Percentiles rank a stretch among this genome's conserved stretches.
Conservation (phyloP, 345 rosid species). For the Turritis glabra region DNA sequence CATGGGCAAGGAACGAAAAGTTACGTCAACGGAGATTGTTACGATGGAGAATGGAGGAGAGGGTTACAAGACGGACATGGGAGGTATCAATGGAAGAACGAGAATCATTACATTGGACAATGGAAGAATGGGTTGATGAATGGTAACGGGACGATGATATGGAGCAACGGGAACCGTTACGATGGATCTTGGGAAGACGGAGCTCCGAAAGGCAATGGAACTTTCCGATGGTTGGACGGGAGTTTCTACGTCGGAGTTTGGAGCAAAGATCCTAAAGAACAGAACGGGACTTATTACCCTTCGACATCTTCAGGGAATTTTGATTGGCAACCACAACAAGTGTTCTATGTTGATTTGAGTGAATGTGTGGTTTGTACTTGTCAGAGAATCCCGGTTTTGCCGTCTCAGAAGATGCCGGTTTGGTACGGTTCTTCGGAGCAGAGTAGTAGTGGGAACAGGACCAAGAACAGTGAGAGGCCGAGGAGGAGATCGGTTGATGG, state of each 20-base stretch:
- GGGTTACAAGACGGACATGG: slow-evolving; percentile 92
- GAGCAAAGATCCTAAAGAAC: slow-evolving; percentile 80
- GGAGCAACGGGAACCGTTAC: slow-evolving; percentile 81
- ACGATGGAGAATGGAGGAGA: slow-evolving; percentile 88
- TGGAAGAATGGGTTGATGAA: slow-evolving; percentile 76
- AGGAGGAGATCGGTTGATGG: slow-evolving; percentile 76
- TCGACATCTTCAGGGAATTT: slow-evolving; percentile 53
- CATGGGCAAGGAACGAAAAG: slow-evolving; percentile 75
- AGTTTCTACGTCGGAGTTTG: slow-evolving; percentile 89
- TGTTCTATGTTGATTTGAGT: slow-evolving; percentile 56
- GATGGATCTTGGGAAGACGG: slow-evolving; percentile 95
- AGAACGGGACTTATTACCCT: slow-evolving; percentile 82
- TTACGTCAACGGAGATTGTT: slow-evolving; percentile 76
- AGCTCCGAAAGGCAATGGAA: slow-evolving; percentile 87
- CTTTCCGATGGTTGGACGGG: slow-evolving; percentile 68
- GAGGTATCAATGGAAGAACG: slow-evolving; percentile 83
- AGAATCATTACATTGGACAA: slow-evolving; percentile 73
- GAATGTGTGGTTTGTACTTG: slow-evolving; percentile 63
- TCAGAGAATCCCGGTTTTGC: slow-evolving; percentile 62
- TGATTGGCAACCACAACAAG: slow-evolving; percentile 85
- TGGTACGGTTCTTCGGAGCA: slow-evolving; percentile 55
- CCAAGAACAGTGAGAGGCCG: slow-evolving; percentile 42
- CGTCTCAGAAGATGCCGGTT: slow-evolving; percentile 81
- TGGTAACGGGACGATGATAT: slow-evolving; percentile 84
- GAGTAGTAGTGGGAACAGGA: slow-evolving; percentile 36